Conservation (phyloP, 306 rosid genomes). For the Cucurbita pepo region DNA sequence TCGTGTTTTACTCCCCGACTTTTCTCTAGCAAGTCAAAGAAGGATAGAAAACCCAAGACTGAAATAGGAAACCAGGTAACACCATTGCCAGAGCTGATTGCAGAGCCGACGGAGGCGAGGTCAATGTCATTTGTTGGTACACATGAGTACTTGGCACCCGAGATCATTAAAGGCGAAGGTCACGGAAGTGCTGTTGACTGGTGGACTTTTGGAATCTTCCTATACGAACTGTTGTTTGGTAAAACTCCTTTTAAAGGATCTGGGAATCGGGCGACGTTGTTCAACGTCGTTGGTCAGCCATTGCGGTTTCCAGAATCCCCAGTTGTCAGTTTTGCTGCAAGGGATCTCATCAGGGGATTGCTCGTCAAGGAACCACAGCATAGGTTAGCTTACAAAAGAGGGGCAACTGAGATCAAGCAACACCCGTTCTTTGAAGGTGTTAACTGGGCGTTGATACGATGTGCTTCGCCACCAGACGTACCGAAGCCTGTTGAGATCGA, state of each 20-base stretch:
- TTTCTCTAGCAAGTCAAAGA: constrained; percentile 86
- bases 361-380: constrained; percentile 92
- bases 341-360: constrained; percentile 85
- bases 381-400: constrained; percentile 84
- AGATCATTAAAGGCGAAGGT: constrained; percentile 98
- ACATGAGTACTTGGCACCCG: constrained; percentile 91
- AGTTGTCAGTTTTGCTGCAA: constrained; percentile 82
- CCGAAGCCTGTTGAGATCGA: constrained; percentile 78
- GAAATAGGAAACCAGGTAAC: constrained; percentile 85
- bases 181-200: constrained; percentile 97
- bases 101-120: constrained; percentile 93
- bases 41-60: constrained; percentile 59
- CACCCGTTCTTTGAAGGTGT: constrained; percentile 96
- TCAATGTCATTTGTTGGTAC: constrained; percentile 98
- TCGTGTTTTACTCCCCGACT: constrained; percentile 88
- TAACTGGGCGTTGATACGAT: constrained; percentile 93
- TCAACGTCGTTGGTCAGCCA: constrained; percentile 84
- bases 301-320: constrained; percentile 87
- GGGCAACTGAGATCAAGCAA: constrained; percentile 87
- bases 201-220: constrained; percentile 96
- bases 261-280: constrained; percentile 78
- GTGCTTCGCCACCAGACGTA: constrained; percentile 93
- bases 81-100: constrained; percentile 87
- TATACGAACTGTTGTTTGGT: constrained; percentile 82
- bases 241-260: constrained; percentile 96